These are phyloP conservation scores for Taphrina flavorubra DNA, from an alignment of 1,139 yeast species.

Conservation along the genomic window DNA sequence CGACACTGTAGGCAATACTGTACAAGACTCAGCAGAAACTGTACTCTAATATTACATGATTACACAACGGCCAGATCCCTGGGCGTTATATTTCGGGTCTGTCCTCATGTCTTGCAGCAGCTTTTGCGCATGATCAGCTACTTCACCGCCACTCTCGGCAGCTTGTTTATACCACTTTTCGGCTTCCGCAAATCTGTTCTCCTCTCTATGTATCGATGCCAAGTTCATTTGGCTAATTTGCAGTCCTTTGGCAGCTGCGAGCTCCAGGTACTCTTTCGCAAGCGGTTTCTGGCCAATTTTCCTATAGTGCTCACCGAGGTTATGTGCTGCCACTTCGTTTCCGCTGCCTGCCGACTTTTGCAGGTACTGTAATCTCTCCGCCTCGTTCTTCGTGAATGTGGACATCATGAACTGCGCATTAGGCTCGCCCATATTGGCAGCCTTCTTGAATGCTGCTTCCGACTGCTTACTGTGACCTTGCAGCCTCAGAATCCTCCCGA, in stretches of 20 bases:
- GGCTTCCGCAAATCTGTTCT: slow-evolving; percentile 26
- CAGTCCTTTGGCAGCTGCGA: slow-evolving; percentile 36
- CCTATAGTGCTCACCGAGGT: slow-evolving; percentile 37
- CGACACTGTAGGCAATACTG: slow-evolving; percentile 1
- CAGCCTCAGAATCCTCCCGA: slow-evolving; percentile 7
- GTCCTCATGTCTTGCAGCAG: slow-evolving; percentile 23
- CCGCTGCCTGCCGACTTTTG: slow-evolving; percentile 38
- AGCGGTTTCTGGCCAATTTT: slow-evolving; percentile 22
- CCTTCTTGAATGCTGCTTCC: slow-evolving; percentile 22
- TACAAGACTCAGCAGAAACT: no score
- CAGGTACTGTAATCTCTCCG: not conserved
- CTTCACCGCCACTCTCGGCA: slow-evolving; percentile 26
- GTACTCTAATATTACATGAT: not conserved
- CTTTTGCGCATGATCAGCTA: slow-evolving; percentile 31
- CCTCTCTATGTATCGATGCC: slow-evolving; percentile 30
- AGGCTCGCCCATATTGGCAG: slow-evolving; percentile 27
- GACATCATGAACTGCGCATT: slow-evolving; percentile 19
- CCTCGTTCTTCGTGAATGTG: slow-evolving; percentile 21
- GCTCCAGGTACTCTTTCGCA: slow-evolving; percentile 35
- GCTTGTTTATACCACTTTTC: slow-evolving; percentile 36
- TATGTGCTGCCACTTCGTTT: slow-evolving; percentile 37
- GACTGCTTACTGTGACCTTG: slow-evolving; percentile 12
- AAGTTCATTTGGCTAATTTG: slow-evolving; percentile 36
- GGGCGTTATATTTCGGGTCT: slow-evolving; percentile 1
- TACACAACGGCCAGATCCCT: slow-evolving; percentile 4